Evolutionary conservation across 495 filamentous ascomycete species (phyloP).

Genomic region (Penicillium desertorum): DNA sequence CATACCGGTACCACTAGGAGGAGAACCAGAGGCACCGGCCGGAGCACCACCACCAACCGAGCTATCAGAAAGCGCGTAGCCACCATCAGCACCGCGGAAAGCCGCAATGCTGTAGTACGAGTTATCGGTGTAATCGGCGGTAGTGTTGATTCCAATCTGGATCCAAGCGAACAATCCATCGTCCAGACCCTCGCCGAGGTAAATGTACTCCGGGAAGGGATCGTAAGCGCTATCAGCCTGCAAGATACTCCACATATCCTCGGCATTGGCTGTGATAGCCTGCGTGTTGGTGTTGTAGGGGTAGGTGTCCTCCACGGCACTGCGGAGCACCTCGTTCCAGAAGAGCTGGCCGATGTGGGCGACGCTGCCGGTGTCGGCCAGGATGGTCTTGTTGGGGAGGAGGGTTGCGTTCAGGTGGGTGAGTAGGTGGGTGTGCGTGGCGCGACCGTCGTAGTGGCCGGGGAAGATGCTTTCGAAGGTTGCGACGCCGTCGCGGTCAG

Average conservation of each 20-base stretch:
- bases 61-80: conserved; percentile 33
- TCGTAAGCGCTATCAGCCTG: conserved; percentile 37
- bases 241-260: conserved; percentile 36
- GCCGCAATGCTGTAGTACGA: conserved; percentile 42
- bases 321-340: conserved; percentile 59
- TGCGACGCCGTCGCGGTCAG: conserved; percentile 56
- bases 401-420: conserved; percentile 49
- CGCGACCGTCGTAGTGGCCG: conserved; percentile 59
- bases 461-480: conserved; percentile 59
- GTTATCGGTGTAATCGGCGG: conserved; percentile 43
- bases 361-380: conserved; percentile 42
- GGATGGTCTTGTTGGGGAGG: conserved; percentile 49
- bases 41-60: conserved; percentile 16
- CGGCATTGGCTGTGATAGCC: conserved; percentile 48
- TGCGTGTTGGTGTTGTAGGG: conserved; percentile 60
- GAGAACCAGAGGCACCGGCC: conserved; percentile 12
- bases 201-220: conserved; percentile 42
- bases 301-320: conserved; percentile 52
- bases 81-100: conserved; percentile 35
- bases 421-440: conserved; percentile 57
- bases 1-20: conserved; percentile 18
- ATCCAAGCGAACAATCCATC: conserved; percentile 59
- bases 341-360: conserved; percentile 55
- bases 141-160: conserved; percentile 57
- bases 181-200: conserved; percentile 46